Conservation (phyloP, 768 basidiomycete species). For the Suillus variegatus region DNA sequence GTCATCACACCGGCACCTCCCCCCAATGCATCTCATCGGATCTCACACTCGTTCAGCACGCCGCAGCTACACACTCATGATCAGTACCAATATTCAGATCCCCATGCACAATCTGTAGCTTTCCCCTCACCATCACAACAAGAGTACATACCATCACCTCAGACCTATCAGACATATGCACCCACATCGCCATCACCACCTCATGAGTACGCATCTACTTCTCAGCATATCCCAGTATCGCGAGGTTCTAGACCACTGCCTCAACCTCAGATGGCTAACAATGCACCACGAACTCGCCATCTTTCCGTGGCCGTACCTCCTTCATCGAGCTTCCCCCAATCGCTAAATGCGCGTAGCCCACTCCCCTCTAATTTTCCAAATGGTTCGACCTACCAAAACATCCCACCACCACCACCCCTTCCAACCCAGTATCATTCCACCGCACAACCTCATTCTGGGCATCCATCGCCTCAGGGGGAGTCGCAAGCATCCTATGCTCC, state of each 20-base stretch:
- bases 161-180: constrained; percentile 21
- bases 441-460: constrained; percentile 18
- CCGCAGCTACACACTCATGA: constrained; percentile 29
- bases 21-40: constrained; percentile 17
- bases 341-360: constrained; percentile 13
- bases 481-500: constrained; percentile 16
- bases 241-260: constrained; percentile 32
- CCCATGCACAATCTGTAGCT: constrained; percentile 22
- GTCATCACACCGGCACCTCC: constrained; percentile 18
- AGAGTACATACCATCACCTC: constrained; percentile 28
- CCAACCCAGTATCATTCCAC: constrained; percentile 37
- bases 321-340: constrained; percentile 35
- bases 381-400: constrained; percentile 19
- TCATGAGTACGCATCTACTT: constrained; percentile 18
- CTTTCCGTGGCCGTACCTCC: constrained; percentile 29
- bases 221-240: constrained; percentile 3
- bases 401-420: constrained; percentile 17
- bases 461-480: constrained; percentile 26
- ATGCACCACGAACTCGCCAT: constrained; percentile 30
- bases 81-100: constrained; percentile 19
- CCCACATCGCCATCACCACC: constrained; percentile 27
- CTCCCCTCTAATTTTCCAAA: constrained; percentile 15
- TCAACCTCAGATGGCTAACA: constrained; percentile 25
- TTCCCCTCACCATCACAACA: constrained; percentile 29
- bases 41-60: constrained; percentile 30